phyloP scores from a whole-genome alignment of 495 filamentous ascomycete species.

The Penicillium canariense region DNA sequence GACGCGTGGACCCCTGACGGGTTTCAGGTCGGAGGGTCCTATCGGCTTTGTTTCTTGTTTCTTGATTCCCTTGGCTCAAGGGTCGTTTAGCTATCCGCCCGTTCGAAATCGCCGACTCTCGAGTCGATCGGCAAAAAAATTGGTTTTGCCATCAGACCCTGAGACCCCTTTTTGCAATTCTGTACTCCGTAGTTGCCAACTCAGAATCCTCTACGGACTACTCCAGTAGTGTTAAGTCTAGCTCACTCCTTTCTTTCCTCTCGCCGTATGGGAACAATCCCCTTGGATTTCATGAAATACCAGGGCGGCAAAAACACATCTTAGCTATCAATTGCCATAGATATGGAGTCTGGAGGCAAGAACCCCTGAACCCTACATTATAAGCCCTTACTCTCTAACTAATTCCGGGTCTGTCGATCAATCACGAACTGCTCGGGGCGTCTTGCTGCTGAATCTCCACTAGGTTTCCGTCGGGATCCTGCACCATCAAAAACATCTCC shows the following conservation, averaged over 20 bases:
- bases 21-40: constrained; percentile 16
- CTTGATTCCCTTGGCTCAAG: not conserved
- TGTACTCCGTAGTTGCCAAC: not conserved
- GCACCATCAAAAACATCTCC: constrained; percentile 20
- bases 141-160: not conserved
- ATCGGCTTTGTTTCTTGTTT: constrained; percentile 1
- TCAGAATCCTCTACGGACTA: too few species aligned
- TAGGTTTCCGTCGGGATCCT: constrained; percentile 33
- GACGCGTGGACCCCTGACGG: constrained; percentile 17
- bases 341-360: too few species aligned
- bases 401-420: not conserved
- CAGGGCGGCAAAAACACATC: too few species aligned
- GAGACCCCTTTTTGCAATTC: not conserved
- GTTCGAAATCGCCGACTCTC: not conserved
- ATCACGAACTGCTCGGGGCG: not conserved
- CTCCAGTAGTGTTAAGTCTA: too few species aligned
- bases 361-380: not conserved
- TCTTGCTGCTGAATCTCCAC: constrained; percentile 26
- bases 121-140: not conserved
- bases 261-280: too few species aligned
- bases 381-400: not conserved
- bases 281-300: too few species aligned
- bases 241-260: too few species aligned
- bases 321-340: too few species aligned
- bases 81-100: not conserved